phyloP scores from a whole-genome alignment of 768 basidiomycete species.

The Lactarius hengduanensis region DNA sequence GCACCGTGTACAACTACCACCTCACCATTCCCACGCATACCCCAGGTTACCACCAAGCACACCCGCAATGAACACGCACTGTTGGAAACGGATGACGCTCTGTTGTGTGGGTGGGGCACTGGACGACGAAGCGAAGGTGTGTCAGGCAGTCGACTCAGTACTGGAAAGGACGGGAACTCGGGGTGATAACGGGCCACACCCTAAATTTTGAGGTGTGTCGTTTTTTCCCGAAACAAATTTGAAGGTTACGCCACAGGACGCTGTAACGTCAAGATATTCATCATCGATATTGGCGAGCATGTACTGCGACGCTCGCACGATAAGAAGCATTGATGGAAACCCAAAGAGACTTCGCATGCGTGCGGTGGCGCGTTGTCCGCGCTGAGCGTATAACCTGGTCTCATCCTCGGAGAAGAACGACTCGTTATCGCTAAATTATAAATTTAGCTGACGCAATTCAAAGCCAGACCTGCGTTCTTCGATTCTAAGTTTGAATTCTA shows the following conservation, averaged over 20 bases:
- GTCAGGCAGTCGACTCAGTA: slow-evolving; percentile 57
- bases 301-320: neutral
- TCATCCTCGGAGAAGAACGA: slow-evolving; percentile 33
- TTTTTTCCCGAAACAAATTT: slow-evolving; percentile 2
- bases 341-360: slow-evolving; percentile 84
- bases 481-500: neutral
- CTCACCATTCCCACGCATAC: slow-evolving; percentile 74
- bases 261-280: slow-evolving; percentile 89
- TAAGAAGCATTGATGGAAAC: slow-evolving; percentile 14
- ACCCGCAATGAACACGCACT: slow-evolving; percentile 66
- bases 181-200: slow-evolving; percentile 97
- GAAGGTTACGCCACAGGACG: slow-evolving; percentile 43
- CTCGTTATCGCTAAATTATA: neutral
- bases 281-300: slow-evolving; percentile 85
- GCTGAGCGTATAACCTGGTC: slow-evolving; percentile 66
- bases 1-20: slow-evolving; percentile 61
- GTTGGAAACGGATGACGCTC: slow-evolving; percentile 69
- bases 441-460: neutral
- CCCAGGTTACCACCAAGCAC: slow-evolving; percentile 66
- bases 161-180: slow-evolving; percentile 74
- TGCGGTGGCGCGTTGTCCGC: slow-evolving; percentile 94
- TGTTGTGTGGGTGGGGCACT: slow-evolving; percentile 95
- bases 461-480: neutral
- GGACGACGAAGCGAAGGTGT: slow-evolving; percentile 41
- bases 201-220: slow-evolving; percentile 71